Base-by-base conservation (phyloP, 495 filamentous ascomycete genomes). In the Trichoderma erinaceum region DNA sequence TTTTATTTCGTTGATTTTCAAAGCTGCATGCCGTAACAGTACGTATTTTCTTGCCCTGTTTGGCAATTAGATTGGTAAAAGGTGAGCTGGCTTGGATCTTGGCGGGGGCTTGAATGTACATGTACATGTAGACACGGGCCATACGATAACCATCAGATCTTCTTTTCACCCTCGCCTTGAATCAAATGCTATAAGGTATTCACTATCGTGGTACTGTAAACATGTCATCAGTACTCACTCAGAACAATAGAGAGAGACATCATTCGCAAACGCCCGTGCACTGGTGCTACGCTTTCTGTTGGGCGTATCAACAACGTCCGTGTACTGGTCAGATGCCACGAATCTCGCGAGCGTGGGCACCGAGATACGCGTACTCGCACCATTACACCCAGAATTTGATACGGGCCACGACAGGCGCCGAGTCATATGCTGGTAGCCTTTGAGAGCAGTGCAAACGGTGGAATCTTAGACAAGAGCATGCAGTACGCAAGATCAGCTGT, bases 331-430 rank as follows among this genome's bases (percentile, higher is more conserved):
- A 56, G 50, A 56, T 56, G 50, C 50, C 18, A 21, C 50, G 56
- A 61, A 32, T 61, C 56, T 61, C 56, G 56, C 56, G 1, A 61
- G 25, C 25, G 56, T 25, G 12, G 32, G 25, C 25, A 27, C 8
- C 18, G 27, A 61, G 27, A 61, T 61, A 61, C 56, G 56, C 56
- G 56, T 61, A 61, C 56, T 61, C 56, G 56, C 56, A 61, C 56
- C 0, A 23, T 1, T 27, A 61, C 21, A 23, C 21, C 25, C 21
- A 32, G 8, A 10, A 61, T 23, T 61, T 11, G 25, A 10, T 56
- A 32, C 56, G 56, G 56, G 27, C 27, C 56, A 61, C 56, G 11
- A 32, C 56, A 61, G 48, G n/a, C 50, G 50, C 50, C 56, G 27
- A 52, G 18, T 52, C 18, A 10, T n/a, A 52, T 52, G 48, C 21